Evolutionary conservation across 2,329 filamentous ascomycete genomes (phyloP), one percentile per base, ranked within the genome.

Genomic region (Fusarium coffeatum): DNA sequence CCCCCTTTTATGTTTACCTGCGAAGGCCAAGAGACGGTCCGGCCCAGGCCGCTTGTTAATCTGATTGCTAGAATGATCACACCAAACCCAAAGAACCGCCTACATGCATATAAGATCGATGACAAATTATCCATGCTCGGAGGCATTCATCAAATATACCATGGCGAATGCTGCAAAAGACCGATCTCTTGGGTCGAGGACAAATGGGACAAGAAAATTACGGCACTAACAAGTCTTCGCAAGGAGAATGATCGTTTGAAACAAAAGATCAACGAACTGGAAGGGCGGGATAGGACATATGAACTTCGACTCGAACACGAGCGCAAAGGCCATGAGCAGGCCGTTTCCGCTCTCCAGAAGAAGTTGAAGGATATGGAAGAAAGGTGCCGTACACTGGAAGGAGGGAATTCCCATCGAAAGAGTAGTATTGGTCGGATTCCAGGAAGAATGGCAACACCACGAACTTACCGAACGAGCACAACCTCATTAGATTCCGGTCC

Each of bases 121-220:
- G 76, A 78, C 7, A 82, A 82, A 50, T 75, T 85, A 6, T 80
- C 80, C 2, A 81, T 80, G 68, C 76, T 85, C 0, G 84, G 84
- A 6, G 83, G 83, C 8, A 76, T 85, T 25, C 81, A 83, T 41
- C 83, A 86, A 55, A 79, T 83, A 8, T 85, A 85, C 64, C 83
- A 85, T 65, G 78, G 79, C 15, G 71, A 75, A 22, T 85, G 83
- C 69, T 85, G 84, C 72, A 84, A 81, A 68, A 78, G 80, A 12
- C 77, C 78, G 1, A 72, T 78, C 18, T 76, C 78, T 4, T 79
- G 77, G 74, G 74, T 81, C 8, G 78, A 79, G 66, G 74, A 79
- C 32, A 77, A 74, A 16, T 80, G 78, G 73, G 82, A 84, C 69
- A 76, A 72, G 61, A 79, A 78, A 37, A 74, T 79, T 15, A 69